A percentile compares a stretch with the other conserved stretches of the same genome.
These are phyloP conservation scores for Vanderwaltozyma verrucispora DNA, from an alignment of 805 yeast genomes.

Conservation along the genomic window DNA sequence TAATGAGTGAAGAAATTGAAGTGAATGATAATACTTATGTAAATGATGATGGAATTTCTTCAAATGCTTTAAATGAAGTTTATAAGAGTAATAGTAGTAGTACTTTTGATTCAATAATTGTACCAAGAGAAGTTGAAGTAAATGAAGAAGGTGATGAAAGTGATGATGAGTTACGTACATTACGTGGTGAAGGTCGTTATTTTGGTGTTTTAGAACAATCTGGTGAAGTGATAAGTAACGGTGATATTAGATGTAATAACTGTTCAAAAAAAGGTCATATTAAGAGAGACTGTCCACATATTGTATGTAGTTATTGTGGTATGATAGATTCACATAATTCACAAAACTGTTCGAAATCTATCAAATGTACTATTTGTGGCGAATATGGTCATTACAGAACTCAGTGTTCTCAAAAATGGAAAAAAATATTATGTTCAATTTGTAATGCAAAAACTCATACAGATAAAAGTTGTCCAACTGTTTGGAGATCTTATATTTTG, in stretches of 20 bases:
- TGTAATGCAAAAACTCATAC: constrained; percentile 34
- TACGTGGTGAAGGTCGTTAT: constrained; percentile 78
- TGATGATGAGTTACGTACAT: constrained; percentile 31
- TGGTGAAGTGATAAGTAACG: constrained; percentile 17
- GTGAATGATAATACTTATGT: too few species aligned
- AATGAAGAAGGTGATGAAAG: background rate
- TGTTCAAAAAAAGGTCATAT: constrained; percentile 78
- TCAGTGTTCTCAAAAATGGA: constrained; percentile 50
- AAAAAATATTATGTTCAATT: constrained; percentile 51
- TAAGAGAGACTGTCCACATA: constrained; percentile 66
- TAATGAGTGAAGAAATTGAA: too few species aligned
- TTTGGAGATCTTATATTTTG: constrained; percentile 68
- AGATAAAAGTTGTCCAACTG: constrained; percentile 65
- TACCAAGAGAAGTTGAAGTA: too few species aligned
- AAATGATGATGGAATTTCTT: too few species aligned
- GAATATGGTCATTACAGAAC: constrained; percentile 63
- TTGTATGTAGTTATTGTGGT: constrained; percentile 79
- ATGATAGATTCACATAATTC: constrained; percentile 73
- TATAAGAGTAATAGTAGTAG: too few species aligned
- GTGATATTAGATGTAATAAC: constrained; percentile 51
- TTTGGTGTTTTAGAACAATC: constrained; percentile 46
- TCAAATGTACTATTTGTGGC: constrained; percentile 74
- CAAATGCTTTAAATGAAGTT: too few species aligned
- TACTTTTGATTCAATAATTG: too few species aligned
- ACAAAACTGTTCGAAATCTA: constrained; percentile 71